These are phyloP conservation scores for Mycocentrospora acerina DNA, from an alignment of 2,329 filamentous ascomycete species.

Conservation along the genomic window DNA sequence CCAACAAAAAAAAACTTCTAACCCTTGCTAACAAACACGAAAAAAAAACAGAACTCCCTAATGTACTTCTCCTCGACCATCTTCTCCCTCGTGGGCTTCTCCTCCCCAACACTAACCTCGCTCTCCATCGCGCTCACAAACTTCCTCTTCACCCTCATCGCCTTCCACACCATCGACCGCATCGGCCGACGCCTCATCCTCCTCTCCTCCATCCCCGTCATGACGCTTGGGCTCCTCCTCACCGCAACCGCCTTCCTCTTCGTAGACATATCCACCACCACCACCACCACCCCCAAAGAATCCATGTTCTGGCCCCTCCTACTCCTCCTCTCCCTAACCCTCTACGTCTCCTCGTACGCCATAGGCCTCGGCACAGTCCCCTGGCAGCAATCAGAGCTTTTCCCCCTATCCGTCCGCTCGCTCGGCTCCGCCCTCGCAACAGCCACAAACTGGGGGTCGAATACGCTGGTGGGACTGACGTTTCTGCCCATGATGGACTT, in stretches of 20 bases:
- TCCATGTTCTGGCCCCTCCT: slow-evolving; percentile 39
- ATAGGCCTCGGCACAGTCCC: slow-evolving; percentile 88
- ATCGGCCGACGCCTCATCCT: slow-evolving; percentile 61
- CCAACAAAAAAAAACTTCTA: neutral
- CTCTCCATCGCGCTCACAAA: slow-evolving; percentile 50
- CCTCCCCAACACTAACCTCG: slow-evolving; percentile 47
- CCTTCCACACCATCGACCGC: slow-evolving; percentile 48
- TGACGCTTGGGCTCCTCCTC: slow-evolving; percentile 71
- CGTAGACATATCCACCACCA: slow-evolving; percentile 50
- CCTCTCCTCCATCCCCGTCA: slow-evolving; percentile 79
- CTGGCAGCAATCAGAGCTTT: slow-evolving; percentile 94
- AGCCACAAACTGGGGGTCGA: slow-evolving; percentile 83
- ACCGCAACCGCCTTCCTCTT: slow-evolving; percentile 73
- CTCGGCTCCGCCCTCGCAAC: slow-evolving; percentile 73
- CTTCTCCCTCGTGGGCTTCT: slow-evolving; percentile 50
- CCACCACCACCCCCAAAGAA: neutral
- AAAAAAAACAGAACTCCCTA: slow-evolving; percentile 45
- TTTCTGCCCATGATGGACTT: slow-evolving; percentile 85
- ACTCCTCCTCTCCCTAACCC: slow-evolving; percentile 73
- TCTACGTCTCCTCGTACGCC: slow-evolving; percentile 85
- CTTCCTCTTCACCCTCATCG: slow-evolving; percentile 49
- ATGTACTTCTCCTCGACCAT: slow-evolving; percentile 54
- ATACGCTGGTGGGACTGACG: slow-evolving; percentile 81
- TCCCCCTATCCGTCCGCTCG: slow-evolving; percentile 73
- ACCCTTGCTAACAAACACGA: too few relatives aligned